Base-by-base conservation (phyloP, 2,329 filamentous ascomycete genomes). In the Pyrenophora teres region DNA sequence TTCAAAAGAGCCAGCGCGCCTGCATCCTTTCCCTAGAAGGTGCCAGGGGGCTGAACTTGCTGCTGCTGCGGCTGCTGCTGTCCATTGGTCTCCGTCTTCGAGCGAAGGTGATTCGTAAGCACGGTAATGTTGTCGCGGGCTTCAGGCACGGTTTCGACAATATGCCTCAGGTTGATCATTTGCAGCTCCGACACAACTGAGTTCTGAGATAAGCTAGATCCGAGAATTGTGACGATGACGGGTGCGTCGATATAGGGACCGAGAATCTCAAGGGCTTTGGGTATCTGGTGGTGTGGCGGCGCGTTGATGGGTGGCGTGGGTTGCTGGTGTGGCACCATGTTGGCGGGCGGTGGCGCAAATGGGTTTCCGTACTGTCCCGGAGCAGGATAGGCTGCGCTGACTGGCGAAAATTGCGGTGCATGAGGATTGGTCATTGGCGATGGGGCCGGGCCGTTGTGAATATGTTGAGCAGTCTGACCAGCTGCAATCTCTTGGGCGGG, bases 141-240 rank as follows among this genome's bases (percentile, higher is more conserved):
- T 18, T 80, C 81, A 0, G 85, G 84, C 47, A 91, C 86, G 9
- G 81, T 78, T 42, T 86, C 81, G 19, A 91, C 80, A 12, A 93
- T 86, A 33, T 82, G 80, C 44, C 83, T 81, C 56, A 97, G 83
- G 23, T 94, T 84, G 48, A 83, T 80, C 82, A 94, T 87, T 67
- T 95, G 89, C 13, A 82, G 63, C 40, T 72, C 68, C 8, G 64
- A 63, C 23, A 78, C 71, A 6, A 64, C 59, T 6, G 71, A 65
- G 13, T 70, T 67, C 8, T 70, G 64, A 3, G 58, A 52, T n/a
- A 67, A 31, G 31, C 58, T 67, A 4, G 52, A 52, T 25, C 45
- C 55, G 21, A 80, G 59, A 15, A 79, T 68, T 45, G 70, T 64
- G 35, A 68, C 60, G 10, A 78, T 76, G 13, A 76, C 75, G 1